These are phyloP conservation scores for Hypoxylon crocopeplum DNA, from an alignment of 495 filamentous ascomycete genomes.

Conservation along the genomic window DNA sequence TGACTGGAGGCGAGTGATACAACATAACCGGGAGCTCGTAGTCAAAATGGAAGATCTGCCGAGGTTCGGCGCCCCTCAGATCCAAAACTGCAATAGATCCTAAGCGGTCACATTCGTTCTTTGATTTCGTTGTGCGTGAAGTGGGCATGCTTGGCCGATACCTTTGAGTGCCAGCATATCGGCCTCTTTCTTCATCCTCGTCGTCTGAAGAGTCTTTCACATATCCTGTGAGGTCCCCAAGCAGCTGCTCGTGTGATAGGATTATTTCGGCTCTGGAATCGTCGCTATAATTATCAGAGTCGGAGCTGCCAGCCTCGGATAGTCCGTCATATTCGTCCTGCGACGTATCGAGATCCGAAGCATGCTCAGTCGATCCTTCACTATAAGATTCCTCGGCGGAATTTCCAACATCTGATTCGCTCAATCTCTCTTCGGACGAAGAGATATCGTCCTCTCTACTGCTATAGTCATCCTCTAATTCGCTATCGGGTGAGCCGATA, in stretches of 20 bases:
- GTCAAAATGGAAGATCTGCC: neutral
- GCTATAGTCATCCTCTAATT: too few species aligned
- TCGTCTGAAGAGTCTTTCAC: neutral
- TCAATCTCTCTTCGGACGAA: too few species aligned
- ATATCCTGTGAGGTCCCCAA: neutral
- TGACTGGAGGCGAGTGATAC: constrained; percentile 2
- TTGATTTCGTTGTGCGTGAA: neutral
- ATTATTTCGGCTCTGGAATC: neutral
- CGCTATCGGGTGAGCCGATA: too few species aligned
- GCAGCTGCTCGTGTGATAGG: neutral
- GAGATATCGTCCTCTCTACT: too few species aligned
- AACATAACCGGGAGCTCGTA: constrained; percentile 2
- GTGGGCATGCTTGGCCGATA: neutral
- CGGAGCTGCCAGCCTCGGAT: neutral
- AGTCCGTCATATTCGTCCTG: neutral
- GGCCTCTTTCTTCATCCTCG: neutral
- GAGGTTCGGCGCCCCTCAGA: neutral
- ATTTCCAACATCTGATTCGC: neutral
- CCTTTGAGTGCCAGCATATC: neutral
- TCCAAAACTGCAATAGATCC: neutral
- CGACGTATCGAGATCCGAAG: neutral
- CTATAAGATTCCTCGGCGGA: neutral
- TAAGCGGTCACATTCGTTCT: neutral
- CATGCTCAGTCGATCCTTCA: neutral
- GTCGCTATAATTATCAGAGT: neutral